Percentiles rank a stretch among this genome's conserved stretches.
Conservation (phyloP, 495 filamentous ascomycete genomes). For the Xylaria palmicola region DNA sequence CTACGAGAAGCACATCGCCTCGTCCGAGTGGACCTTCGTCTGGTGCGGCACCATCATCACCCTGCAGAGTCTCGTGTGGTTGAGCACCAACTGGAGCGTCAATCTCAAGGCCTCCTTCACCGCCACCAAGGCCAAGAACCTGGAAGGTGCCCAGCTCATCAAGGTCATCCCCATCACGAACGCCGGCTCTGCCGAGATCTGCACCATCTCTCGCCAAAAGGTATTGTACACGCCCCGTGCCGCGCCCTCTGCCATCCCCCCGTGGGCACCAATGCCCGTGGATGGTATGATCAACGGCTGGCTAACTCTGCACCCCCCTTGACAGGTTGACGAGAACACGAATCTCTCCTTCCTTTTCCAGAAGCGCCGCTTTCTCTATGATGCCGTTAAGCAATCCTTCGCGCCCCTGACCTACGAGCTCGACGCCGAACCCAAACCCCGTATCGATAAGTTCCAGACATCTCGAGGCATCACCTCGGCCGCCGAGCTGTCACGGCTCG, state of each 20-base stretch:
- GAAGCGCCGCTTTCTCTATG: conserved; percentile 92
- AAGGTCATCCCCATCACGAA: conserved; percentile 91
- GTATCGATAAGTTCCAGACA: conserved; percentile 72
- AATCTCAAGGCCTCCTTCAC: conserved; percentile 81
- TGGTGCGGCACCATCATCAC: conserved; percentile 87
- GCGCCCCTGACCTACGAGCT: conserved; percentile 80
- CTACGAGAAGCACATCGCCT: conserved; percentile 85
- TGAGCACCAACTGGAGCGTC: conserved; percentile 97
- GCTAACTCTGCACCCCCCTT: conserved; percentile 14
- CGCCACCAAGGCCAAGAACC: conserved; percentile 63
- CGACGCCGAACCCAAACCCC: conserved; percentile 78
- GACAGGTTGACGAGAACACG: conserved; percentile 63
- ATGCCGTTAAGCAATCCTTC: conserved; percentile 66
- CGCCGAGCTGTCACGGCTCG: conserved; percentile 71
- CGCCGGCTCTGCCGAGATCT: conserved; percentile 87
- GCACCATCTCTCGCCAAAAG: conserved; percentile 70
- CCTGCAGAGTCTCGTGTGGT: conserved; percentile 82
- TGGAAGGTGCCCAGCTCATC: conserved; percentile 80
- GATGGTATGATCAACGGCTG: neutral
- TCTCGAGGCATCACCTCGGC: conserved; percentile 68
- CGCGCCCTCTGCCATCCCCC: neutral
- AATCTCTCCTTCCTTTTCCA: conserved; percentile 94
- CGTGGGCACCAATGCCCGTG: neutral
- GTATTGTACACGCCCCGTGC: conserved; percentile 35
- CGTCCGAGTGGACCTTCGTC: conserved; percentile 95